phyloP scores from a whole-genome alignment of 345 rosid species.

The Microcos paniculata region DNA sequence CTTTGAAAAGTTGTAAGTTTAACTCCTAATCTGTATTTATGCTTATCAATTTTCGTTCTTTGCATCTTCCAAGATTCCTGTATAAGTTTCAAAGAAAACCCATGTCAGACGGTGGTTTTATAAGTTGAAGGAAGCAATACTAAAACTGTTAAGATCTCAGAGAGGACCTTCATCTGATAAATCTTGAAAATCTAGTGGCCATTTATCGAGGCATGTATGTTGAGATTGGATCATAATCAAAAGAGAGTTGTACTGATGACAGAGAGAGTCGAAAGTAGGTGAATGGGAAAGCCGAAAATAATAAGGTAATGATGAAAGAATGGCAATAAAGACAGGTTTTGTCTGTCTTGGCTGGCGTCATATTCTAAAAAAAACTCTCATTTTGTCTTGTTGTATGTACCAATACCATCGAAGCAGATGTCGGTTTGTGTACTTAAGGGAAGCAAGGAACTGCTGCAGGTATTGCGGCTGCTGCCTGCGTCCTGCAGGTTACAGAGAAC shows the following conservation, averaged over 20 bases:
- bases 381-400: constrained; percentile 20
- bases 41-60: too few species aligned
- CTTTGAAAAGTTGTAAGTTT: too few species aligned
- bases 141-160: too few species aligned
- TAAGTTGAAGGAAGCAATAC: too few species aligned
- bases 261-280: constrained; percentile 20
- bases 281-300: constrained; percentile 36
- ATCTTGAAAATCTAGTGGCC: too few species aligned
- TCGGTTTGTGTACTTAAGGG: not conserved
- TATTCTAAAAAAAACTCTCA: not conserved
- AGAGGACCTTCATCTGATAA: too few species aligned
- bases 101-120: too few species aligned
- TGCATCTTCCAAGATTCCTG: too few species aligned
- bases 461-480: not conserved
- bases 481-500: constrained; percentile 22
- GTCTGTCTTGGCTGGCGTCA: not conserved
- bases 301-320: constrained; percentile 53
- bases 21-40: too few species aligned
- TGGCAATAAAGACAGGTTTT: constrained; percentile 20
- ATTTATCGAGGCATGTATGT: too few species aligned
- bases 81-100: too few species aligned
- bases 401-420: constrained; percentile 7
- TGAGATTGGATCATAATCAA: not conserved
- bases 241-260: not conserved
- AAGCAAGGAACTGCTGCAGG: not conserved